These are phyloP conservation scores for Mucor piriformis DNA, from an alignment of 371 early-diverging fungal species.

Conservation along the genomic window DNA sequence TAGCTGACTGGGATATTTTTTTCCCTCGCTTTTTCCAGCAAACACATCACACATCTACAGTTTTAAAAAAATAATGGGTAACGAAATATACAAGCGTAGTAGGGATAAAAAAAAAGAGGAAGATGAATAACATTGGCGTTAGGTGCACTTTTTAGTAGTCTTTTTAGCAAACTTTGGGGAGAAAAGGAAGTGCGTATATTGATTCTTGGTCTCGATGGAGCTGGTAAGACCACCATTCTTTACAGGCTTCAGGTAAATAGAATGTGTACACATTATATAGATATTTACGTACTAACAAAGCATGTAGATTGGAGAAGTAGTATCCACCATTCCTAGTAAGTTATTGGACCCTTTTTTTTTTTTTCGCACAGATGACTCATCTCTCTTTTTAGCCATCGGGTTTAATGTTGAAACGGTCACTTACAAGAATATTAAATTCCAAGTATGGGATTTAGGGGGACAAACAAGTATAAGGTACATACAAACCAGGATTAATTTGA, in stretches of 20 bases:
- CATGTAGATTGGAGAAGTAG: slow-evolving; percentile 96
- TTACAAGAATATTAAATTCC: slow-evolving; percentile 96
- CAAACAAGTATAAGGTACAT: slow-evolving; percentile 91
- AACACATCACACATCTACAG: no score
- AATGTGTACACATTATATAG: neutral
- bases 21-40: no score
- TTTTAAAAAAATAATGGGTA: no score
- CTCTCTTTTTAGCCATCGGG: slow-evolving; percentile 59
- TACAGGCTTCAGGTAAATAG: slow-evolving; percentile 62
- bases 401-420: slow-evolving; percentile 98
- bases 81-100: no score
- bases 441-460: slow-evolving; percentile 98
- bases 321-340: slow-evolving; percentile 99
- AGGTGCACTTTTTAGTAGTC: slow-evolving; percentile 53
- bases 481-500: neutral
- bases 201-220: slow-evolving; percentile 93
- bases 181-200: slow-evolving; percentile 90
- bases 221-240: slow-evolving; percentile 93
- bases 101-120: no score
- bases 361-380: neutral
- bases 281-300: neutral
- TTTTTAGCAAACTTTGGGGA: slow-evolving; percentile 53
- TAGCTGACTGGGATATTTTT: no score
- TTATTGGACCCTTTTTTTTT: slow-evolving; percentile 24
- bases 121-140: no score